Base-by-base conservation (phyloP, 2,329 filamentous ascomycete genomes). In the Monosporascus sp. region DNA sequence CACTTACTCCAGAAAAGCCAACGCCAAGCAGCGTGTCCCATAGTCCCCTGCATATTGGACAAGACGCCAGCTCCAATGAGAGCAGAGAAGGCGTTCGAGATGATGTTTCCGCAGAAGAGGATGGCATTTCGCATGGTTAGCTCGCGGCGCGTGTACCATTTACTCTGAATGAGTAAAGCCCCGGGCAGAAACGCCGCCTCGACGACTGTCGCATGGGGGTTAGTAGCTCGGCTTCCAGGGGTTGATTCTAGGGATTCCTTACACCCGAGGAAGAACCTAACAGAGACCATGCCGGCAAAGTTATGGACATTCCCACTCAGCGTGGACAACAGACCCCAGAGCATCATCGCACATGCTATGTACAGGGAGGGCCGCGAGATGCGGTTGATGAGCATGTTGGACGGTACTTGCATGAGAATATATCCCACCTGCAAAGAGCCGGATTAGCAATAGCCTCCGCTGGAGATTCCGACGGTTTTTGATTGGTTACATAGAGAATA, bases 131-230 rank as follows among this genome's bases (percentile, higher is more conserved):
- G 71, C 51, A 71, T 69, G 15, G 77, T 75, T 55, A 84, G 61
- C 67, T 83, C 80, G 49, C 78, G 76, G 48, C 82, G 76, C 1
- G 83, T 87, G 67, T 88, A 88, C 78, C 83, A 88, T 60, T 85
- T 83, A 0, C 81, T 83, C 20, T 87, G 73, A 46, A 86, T 81
- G 44, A 86, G 74, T 11, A 87, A 73, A 0, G 81, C 81, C 43
- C 85, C 85, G 0, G 85, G 84, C 25, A 86, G 72, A 65, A 86
- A 86, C 1, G 83, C 82, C 0, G 85, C 84, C 65, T 86, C 83
- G 49, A 85, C 70, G 55, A 83, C 27, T 31, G 2, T 31, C 9
- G 9, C 27, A 11, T 3, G 27, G 9, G 27, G 27, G 27, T 31
- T 31, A 31, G 9, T 31, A 31, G 27, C 9, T 5, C 9, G 27